phyloP scores from a whole-genome alignment of 202 grass and related monocot genomes.

The Zizania palustris region DNA sequence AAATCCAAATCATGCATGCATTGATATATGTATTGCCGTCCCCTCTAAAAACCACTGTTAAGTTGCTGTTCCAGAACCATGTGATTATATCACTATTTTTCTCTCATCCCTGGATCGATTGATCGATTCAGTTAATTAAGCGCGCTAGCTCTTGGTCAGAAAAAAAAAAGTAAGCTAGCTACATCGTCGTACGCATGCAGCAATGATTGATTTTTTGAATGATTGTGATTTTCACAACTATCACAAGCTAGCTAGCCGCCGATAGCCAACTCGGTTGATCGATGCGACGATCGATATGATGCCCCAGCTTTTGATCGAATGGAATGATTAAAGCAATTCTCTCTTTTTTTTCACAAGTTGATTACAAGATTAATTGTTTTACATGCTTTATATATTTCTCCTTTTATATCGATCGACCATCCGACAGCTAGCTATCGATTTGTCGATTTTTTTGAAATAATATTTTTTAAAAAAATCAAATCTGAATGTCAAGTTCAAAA shows the following conservation, averaged over 20 bases:
- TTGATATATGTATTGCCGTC: too few relatives aligned
- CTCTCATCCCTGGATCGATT: background rate
- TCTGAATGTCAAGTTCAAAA: too few relatives aligned
- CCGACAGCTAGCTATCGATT: background rate
- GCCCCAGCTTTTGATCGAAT: slow-evolving; percentile 21
- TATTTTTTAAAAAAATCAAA: too few relatives aligned
- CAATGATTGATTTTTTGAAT: slow-evolving; percentile 40
- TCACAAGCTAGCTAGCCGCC: slow-evolving; percentile 13
- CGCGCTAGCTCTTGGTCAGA: background rate
- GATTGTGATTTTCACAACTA: slow-evolving; percentile 37
- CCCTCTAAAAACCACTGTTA: too few relatives aligned
- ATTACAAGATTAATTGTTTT: background rate
- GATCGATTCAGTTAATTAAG: slow-evolving; percentile 9
- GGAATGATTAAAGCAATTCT: slow-evolving; percentile 41
- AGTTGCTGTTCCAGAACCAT: slow-evolving; percentile 19
- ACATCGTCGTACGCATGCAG: background rate
- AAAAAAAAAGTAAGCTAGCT: background rate
- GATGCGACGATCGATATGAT: background rate
- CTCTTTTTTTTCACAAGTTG: background rate
- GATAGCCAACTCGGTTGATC: background rate
- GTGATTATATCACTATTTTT: background rate
- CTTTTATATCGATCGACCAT: background rate
- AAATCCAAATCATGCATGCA: too few relatives aligned
- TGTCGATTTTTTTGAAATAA: too few relatives aligned
- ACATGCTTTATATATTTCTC: background rate